These are phyloP conservation scores for Hypoxylon sp. DNA, from an alignment of 2,329 filamentous ascomycete genomes.

Conservation along the genomic window DNA sequence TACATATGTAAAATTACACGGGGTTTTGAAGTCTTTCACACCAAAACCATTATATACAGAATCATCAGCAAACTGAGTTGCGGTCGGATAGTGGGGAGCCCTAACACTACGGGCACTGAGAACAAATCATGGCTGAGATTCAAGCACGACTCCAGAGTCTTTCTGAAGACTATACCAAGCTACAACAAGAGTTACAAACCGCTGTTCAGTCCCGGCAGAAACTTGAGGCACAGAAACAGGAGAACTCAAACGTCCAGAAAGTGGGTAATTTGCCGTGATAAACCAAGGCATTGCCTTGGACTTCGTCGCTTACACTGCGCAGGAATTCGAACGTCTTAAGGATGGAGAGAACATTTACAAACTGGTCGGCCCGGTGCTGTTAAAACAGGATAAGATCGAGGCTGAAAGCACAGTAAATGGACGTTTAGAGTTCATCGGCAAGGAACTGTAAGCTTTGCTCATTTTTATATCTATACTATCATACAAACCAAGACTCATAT, in stretches of 20 bases:
- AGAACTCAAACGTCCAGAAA: slow-evolving; percentile 90
- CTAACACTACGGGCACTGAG: background rate
- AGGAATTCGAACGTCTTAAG: slow-evolving; percentile 87
- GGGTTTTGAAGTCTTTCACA: background rate
- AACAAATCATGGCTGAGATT: slow-evolving; percentile 74
- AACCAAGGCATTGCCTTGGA: background rate
- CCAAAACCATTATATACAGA: background rate
- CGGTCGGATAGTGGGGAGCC: background rate
- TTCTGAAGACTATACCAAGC: slow-evolving; percentile 87
- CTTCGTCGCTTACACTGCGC: slow-evolving; percentile 18
- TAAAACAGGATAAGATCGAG: slow-evolving; percentile 95
- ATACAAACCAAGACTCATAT: slow-evolving; percentile 3
- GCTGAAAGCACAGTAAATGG: slow-evolving; percentile 92
- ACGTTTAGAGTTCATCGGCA: slow-evolving; percentile 90
- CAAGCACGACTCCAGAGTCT: slow-evolving; percentile 86
- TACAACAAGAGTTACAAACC: slow-evolving; percentile 88
- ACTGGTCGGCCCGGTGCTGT: slow-evolving; percentile 88
- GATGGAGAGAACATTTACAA: slow-evolving; percentile 96
- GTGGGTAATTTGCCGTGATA: slow-evolving; percentile 60
- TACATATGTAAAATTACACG: background rate
- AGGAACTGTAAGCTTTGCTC: slow-evolving; percentile 81
- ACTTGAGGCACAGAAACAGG: slow-evolving; percentile 93
- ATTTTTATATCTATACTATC: background rate
- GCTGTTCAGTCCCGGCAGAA: slow-evolving; percentile 86
- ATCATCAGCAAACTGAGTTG: background rate